Conservation (phyloP, 2,329 filamentous ascomycete species). For the Aspergillus brasiliensis region DNA sequence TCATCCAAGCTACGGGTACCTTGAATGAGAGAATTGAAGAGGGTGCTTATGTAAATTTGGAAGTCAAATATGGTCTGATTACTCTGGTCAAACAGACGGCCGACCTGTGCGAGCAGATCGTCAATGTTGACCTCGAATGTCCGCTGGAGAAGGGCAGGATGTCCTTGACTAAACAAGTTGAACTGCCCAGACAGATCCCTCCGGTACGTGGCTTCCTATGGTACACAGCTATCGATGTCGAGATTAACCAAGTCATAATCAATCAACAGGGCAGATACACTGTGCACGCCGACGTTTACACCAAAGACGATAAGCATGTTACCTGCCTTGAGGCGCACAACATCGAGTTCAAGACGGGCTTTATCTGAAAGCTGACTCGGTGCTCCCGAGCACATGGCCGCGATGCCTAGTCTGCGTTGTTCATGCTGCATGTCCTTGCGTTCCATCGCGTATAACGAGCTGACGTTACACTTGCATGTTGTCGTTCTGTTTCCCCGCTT, state of each 20-base stretch:
- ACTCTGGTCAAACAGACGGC: slow-evolving; percentile 77
- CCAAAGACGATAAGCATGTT: slow-evolving; percentile 70
- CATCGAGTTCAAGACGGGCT: slow-evolving; percentile 34
- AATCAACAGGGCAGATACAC: slow-evolving; percentile 76
- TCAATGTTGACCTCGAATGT: slow-evolving; percentile 85
- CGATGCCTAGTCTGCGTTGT: background rate
- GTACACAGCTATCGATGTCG: background rate
- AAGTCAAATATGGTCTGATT: slow-evolving; percentile 94
- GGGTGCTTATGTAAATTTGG: slow-evolving; percentile 78
- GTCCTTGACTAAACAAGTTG: slow-evolving; percentile 75
- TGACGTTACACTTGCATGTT: background rate
- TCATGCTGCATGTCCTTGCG: slow-evolving; percentile 9
- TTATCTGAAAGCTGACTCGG: background rate
- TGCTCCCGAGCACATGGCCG: background rate
- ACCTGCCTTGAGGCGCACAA: slow-evolving; percentile 76
- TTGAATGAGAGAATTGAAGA: slow-evolving; percentile 71
- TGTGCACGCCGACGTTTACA: slow-evolving; percentile 83
- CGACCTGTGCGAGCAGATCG: slow-evolving; percentile 86
- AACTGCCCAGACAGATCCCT: slow-evolving; percentile 83
- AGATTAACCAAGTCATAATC: slow-evolving; percentile 9
- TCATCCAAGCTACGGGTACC: slow-evolving; percentile 76
- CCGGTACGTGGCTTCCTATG: slow-evolving; percentile 62
- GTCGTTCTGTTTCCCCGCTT: slow-evolving; percentile 8
- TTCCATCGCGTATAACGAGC: background rate
- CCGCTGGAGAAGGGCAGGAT: slow-evolving; percentile 80